Evolutionary conservation across 148 eudicot species (phyloP).

Genomic region (Fagopyrum tataricum): DNA sequence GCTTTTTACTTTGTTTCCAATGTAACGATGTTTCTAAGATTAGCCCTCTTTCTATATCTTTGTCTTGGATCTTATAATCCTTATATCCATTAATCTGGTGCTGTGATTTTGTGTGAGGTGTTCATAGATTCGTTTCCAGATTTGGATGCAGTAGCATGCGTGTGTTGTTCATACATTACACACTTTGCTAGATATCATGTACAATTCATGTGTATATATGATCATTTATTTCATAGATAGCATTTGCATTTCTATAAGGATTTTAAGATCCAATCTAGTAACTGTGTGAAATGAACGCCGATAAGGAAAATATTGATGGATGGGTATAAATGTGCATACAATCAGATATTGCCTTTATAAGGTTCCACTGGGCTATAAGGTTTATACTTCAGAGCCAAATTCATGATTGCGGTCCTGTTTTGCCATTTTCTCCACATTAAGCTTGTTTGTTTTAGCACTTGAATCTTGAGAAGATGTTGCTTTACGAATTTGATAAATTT

Average conservation of each 20-base stretch:
- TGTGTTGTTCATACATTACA: not conserved
- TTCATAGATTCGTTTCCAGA: not conserved
- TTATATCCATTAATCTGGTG: not conserved
- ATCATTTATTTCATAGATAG: not conserved
- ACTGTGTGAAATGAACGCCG: constrained; percentile 3
- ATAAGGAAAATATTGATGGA: not conserved
- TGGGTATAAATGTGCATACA: not conserved
- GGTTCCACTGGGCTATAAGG: too few relatives aligned
- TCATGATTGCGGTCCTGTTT: not conserved
- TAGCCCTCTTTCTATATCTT: not conserved
- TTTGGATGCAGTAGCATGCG: not conserved
- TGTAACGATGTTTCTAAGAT: not conserved
- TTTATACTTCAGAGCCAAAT: not conserved
- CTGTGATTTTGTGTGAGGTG: not conserved
- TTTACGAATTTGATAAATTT: too few relatives aligned
- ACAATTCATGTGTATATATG: constrained; percentile 3
- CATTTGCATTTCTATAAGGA: not conserved
- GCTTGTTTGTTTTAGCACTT: not conserved
- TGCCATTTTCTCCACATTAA: not conserved
- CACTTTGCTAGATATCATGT: not conserved
- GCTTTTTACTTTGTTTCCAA: not conserved
- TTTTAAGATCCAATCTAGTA: not conserved
- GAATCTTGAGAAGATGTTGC: too few relatives aligned
- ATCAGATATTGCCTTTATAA: not conserved
- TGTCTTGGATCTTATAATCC: not conserved